A percentile compares a stretch with the other conserved stretches of the same genome.
phyloP scores from a whole-genome alignment of 2,329 filamentous ascomycete genomes.

The Neopestalotiopsis rosae region DNA sequence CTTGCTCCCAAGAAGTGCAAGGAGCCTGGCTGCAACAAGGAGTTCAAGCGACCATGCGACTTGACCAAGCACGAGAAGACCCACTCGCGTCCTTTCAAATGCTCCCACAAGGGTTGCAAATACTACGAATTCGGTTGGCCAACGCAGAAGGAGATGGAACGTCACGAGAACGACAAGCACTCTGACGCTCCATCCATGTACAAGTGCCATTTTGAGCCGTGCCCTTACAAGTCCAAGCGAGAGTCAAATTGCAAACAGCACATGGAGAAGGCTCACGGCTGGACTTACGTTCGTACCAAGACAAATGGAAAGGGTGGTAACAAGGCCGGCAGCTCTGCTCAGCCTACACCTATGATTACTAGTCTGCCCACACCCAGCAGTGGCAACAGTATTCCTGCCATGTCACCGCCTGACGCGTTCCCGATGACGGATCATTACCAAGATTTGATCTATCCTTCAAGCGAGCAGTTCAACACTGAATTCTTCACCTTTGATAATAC shows the following conservation, averaged over 20 bases:
- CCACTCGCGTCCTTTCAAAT: conserved; percentile 96
- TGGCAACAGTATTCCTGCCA: conserved; percentile 57
- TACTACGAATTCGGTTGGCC: conserved; percentile 92
- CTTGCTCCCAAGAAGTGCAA: conserved; percentile 80
- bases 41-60: conserved; percentile 97
- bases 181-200: conserved; percentile 79
- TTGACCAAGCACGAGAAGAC: conserved; percentile 98
- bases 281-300: conserved; percentile 91
- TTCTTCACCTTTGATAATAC: conserved; percentile 39
- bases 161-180: conserved; percentile 97
- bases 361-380: conserved; percentile 68
- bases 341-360: conserved; percentile 64
- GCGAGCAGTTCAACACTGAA: conserved; percentile 50
- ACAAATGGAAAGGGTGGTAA: conserved; percentile 71
- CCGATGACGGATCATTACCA: conserved; percentile 41
- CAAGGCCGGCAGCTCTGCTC: conserved; percentile 52
- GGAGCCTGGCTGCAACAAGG: conserved; percentile 79
- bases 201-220: conserved; percentile 81
- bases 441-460: conserved; percentile 53
- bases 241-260: conserved; percentile 98
- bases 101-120: conserved; percentile 80
- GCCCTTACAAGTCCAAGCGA: conserved; percentile 93
- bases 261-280: conserved; percentile 96
- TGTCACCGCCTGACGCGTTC: conserved; percentile 59
- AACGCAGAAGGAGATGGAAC: conserved; percentile 96